These are phyloP conservation scores for Wallacemonas sp. DNA, from an alignment of 208 protist genomes.

Conservation along the genomic window DNA sequence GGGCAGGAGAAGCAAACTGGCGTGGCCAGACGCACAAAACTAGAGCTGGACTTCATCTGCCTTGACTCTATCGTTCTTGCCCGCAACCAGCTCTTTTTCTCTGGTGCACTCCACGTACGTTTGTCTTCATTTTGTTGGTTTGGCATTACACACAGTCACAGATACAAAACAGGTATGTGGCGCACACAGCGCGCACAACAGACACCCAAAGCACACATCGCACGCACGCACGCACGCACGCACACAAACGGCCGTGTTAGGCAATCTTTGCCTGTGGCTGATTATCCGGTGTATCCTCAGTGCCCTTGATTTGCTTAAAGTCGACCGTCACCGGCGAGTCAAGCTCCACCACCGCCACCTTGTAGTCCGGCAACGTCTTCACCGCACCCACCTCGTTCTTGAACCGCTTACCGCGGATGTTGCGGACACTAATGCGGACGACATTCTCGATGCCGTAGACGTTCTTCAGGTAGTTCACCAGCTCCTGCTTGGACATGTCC, in stretches of 20 bases:
- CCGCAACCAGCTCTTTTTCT: too few species aligned
- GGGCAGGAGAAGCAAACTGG: too few species aligned
- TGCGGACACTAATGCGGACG: constrained; percentile 68
- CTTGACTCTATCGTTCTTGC: too few species aligned
- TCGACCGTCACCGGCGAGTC: constrained; percentile 82
- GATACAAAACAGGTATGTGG: too few species aligned
- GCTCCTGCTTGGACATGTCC: constrained; percentile 84
- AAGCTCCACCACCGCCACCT: constrained; percentile 79
- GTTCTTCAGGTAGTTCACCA: constrained; percentile 87
- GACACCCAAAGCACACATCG: too few species aligned
- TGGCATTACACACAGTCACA: background rate
- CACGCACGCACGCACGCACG: constrained; percentile 3
- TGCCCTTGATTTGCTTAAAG: constrained; percentile 90
- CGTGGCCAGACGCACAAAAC: too few species aligned
- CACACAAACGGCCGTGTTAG: constrained; percentile 18
- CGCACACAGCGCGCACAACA: too few species aligned
- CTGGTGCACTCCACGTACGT: too few species aligned
- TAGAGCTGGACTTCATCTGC: too few species aligned
- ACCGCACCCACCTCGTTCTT: constrained; percentile 91
- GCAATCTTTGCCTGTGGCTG: constrained; percentile 65
- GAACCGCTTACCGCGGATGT: constrained; percentile 69
- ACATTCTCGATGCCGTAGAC: constrained; percentile 87
- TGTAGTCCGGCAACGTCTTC: constrained; percentile 77
- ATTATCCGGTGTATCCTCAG: constrained; percentile 85
- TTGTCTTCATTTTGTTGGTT: too few species aligned